Percentiles rank a stretch among this genome's conserved stretches.
phyloP scores from a whole-genome alignment of 2,329 filamentous ascomycete species.

The Rutstroemia sydowiana region DNA sequence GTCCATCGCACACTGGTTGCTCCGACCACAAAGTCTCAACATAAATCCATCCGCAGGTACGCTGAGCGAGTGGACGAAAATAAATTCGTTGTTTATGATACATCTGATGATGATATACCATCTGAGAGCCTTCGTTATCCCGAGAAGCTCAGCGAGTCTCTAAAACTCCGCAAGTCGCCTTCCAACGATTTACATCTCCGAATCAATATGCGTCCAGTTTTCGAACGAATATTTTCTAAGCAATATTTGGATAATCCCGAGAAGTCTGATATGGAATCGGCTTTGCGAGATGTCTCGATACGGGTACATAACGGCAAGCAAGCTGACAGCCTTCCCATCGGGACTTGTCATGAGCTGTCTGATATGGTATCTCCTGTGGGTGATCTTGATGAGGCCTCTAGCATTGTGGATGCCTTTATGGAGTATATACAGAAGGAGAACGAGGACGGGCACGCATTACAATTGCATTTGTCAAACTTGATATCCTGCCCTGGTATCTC shows the following conservation, averaged over 20 bases:
- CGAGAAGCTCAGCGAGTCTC: not conserved
- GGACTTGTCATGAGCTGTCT: slow-evolving; percentile 20
- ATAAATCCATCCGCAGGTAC: slow-evolving; percentile 4
- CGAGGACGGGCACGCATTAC: slow-evolving; percentile 10
- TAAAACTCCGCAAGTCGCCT: not conserved
- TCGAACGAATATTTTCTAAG: slow-evolving; percentile 3
- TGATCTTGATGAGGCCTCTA: slow-evolving; percentile 23
- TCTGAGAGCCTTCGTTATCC: not conserved
- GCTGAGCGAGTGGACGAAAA: slow-evolving; percentile 14
- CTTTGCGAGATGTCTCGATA: slow-evolving; percentile 5
- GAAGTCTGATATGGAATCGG: not conserved
- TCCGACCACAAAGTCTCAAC: slow-evolving; percentile 10
- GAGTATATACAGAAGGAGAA: slow-evolving; percentile 14
- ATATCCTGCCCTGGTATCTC: slow-evolving; percentile 12
- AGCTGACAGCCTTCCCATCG: slow-evolving; percentile 9
- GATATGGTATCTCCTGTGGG: slow-evolving; percentile 14
- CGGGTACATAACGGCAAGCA: slow-evolving; percentile 1
- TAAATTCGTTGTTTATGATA: slow-evolving; percentile 27
- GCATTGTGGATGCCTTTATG: slow-evolving; percentile 18
- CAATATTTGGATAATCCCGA: not conserved
- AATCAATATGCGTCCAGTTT: slow-evolving; percentile 5
- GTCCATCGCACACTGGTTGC: slow-evolving; percentile 2
- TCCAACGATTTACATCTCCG: slow-evolving; percentile 2
- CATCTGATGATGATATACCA: not conserved
- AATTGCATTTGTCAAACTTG: slow-evolving; percentile 19